Percentiles rank a stretch among this genome's conserved stretches.
Evolutionary conservation across 441 rosid genomes (phyloP).

Genomic region (Manihot esculenta): DNA sequence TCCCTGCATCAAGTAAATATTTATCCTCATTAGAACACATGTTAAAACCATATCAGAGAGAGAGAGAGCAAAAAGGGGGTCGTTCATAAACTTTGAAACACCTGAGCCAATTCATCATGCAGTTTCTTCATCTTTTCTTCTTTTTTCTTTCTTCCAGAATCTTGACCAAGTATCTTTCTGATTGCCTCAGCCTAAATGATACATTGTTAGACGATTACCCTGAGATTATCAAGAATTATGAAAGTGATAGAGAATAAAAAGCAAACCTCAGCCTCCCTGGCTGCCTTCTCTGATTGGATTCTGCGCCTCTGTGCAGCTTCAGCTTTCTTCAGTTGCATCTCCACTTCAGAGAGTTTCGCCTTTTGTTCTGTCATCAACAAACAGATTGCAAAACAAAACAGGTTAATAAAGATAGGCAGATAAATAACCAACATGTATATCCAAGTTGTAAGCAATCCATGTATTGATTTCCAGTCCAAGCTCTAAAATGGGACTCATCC

Average conservation of each 20-base stretch:
- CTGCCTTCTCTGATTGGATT: conserved; percentile 84
- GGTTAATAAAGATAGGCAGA: conserved; percentile 9
- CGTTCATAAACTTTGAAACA: background rate
- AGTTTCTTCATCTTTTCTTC: conserved; percentile 75
- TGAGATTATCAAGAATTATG: background rate
- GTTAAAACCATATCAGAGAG: conserved; percentile 7
- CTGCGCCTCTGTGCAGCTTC: conserved; percentile 94
- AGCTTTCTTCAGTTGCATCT: conserved; percentile 76
- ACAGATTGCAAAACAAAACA: background rate
- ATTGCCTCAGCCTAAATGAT: conserved; percentile 74
- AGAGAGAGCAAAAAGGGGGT: background rate
- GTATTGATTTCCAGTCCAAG: background rate
- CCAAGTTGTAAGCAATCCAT: background rate
- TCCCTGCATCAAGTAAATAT: conserved; percentile 41
- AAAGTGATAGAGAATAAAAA: conserved; percentile 12
- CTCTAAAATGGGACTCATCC: background rate
- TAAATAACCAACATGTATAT: background rate
- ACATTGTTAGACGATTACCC: background rate
- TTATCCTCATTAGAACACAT: conserved; percentile 15
- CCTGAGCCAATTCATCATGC: conserved; percentile 72
- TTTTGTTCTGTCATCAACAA: conserved; percentile 55
- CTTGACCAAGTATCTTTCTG: conserved; percentile 91
- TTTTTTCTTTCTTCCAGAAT: conserved; percentile 81
- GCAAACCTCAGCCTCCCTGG: conserved; percentile 82
- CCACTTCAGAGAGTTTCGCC: conserved; percentile 72